Evolutionary conservation across 2,329 filamentous ascomycete genomes (phyloP), one percentile per base, ranked within the genome.

Genomic region (Balansia obtecta): DNA sequence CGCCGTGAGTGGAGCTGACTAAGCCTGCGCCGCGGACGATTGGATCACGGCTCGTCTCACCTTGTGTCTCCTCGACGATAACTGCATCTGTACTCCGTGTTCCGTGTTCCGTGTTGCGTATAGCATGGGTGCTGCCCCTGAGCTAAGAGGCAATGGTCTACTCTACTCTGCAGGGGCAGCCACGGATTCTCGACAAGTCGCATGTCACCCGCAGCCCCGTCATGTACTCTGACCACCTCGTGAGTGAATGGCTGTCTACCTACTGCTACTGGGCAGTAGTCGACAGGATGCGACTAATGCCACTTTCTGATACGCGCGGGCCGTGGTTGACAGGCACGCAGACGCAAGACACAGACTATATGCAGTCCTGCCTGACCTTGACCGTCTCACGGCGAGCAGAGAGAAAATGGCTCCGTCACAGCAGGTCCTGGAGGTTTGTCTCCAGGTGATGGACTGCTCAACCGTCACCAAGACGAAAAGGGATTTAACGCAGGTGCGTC

Each of bases 11-110:
- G 46, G 46, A 41, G 46, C 15, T 16, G 9, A 32, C 6, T 34
- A 40, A 15, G 27, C 32, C 33, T 22, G 16, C 5, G 22, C 42
- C 39, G 18, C 11, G 2, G 22, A 52, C 56, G 62, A 63, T 66
- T 66, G 64, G 64, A 56, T 54, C 47, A 42, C 53, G 52, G 54
- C 50, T 57, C 60, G 65, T 67, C 65, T 67, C 65, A 65, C 57
- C 51, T 59, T 57, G 52, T 55, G 32, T n/a, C 16, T 10, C 30
- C n/a, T 38, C 43, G 22, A 16, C 45, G 42, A 58, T 60, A 60
- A 59, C 59, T 61, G 60, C 57, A 57, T 57, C 45, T 48, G 48
- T 27, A 27, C 27, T 27, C 27, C 27, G 52, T 37, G 50, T 32
- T 22, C 20, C 20, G 20, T 22, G 20, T 22, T 22, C 20, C 20